Conservation (phyloP, 2,329 filamentous ascomycete species). For the Acarospora socialis region DNA sequence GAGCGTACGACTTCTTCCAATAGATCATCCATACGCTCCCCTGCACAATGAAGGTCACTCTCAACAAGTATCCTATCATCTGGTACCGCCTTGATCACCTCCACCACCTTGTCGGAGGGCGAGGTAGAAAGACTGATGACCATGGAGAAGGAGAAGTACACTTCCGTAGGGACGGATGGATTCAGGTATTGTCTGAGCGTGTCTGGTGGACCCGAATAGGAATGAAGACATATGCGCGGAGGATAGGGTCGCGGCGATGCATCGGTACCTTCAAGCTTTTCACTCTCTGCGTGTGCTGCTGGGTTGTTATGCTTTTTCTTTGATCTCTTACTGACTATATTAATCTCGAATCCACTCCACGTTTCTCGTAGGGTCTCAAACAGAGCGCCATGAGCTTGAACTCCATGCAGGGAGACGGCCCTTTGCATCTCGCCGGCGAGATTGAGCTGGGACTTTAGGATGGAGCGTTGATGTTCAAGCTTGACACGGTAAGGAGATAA, state of each 20-base stretch:
- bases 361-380: conserved; percentile 41
- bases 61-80: conserved; percentile 71
- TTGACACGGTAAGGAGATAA: conserved; percentile 44
- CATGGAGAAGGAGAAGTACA: conserved; percentile 81
- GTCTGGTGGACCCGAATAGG: conserved; percentile 68
- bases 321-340: conserved; percentile 35
- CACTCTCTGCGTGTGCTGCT: conserved; percentile 15
- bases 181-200: conserved; percentile 65
- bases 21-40: conserved; percentile 60
- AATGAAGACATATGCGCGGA: conserved; percentile 83
- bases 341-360: conserved; percentile 44
- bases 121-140: conserved; percentile 60
- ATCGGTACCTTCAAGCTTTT: conserved; percentile 12
- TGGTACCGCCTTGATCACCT: conserved; percentile 58
- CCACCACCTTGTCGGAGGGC: conserved; percentile 41
- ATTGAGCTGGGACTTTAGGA: conserved; percentile 43
- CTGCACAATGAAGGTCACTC: conserved; percentile 78
- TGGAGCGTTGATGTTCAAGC: conserved; percentile 41
- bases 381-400: conserved; percentile 46
- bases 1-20: conserved; percentile 63
- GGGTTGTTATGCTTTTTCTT: conserved; percentile 22
- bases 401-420: conserved; percentile 48
- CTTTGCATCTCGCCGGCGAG: conserved; percentile 44
- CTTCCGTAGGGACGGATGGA: conserved; percentile 53
- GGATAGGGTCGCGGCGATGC: conserved; percentile 51